These are phyloP conservation scores for Clausena lansium DNA, from an alignment of 345 rosid species.

Conservation along the genomic window DNA sequence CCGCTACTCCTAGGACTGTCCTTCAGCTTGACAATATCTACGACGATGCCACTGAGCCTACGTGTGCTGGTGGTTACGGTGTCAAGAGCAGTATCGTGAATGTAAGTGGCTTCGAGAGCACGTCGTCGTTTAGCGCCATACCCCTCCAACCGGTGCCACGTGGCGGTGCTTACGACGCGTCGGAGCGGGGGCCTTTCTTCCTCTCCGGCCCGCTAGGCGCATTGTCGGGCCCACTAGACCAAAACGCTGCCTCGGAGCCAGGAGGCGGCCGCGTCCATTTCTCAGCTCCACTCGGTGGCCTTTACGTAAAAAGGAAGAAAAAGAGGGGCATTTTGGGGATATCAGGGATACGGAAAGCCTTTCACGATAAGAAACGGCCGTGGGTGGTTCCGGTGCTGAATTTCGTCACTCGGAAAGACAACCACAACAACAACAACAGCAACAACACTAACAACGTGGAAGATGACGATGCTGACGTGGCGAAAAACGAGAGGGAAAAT, in stretches of 20 bases:
- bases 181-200: constrained; percentile 61
- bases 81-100: constrained; percentile 49
- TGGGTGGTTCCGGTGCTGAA: constrained; percentile 97
- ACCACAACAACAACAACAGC: constrained; percentile 17
- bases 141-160: constrained; percentile 86
- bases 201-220: constrained; percentile 88
- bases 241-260: constrained; percentile 37
- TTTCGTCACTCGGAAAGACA: constrained; percentile 64
- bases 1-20: constrained; percentile 79
- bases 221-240: constrained; percentile 80
- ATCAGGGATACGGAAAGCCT: constrained; percentile 52
- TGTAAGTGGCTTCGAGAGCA: constrained; percentile 80
- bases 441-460: neutral
- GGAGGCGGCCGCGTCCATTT: constrained; percentile 54
- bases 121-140: constrained; percentile 77
- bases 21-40: constrained; percentile 65
- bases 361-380: constrained; percentile 77
- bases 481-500: constrained; percentile 29
- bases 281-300: constrained; percentile 88
- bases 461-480: constrained; percentile 8
- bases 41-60: constrained; percentile 79
- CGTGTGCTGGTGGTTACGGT: constrained; percentile 44
- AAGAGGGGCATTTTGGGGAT: constrained; percentile 61
- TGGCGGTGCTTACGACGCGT: constrained; percentile 42
- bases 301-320: constrained; percentile 55